These are phyloP conservation scores for Tulasnella sp. DNA, from an alignment of 768 basidiomycete species.

Conservation along the genomic window DNA sequence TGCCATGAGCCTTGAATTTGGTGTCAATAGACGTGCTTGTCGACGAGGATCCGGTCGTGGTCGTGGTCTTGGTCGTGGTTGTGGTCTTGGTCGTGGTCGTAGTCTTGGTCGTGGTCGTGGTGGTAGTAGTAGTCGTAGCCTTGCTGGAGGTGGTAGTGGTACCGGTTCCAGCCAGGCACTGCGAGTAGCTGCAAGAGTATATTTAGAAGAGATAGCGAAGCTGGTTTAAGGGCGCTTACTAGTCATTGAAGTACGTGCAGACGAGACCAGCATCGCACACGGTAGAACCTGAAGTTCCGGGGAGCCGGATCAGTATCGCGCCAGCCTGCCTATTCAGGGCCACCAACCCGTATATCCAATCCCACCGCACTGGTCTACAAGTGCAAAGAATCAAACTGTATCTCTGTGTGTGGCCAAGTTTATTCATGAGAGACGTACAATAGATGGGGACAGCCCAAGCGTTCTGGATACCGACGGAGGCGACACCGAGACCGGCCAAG, in stretches of 20 bases:
- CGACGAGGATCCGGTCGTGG: neutral
- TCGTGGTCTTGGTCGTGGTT: neutral
- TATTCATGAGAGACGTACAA: neutral
- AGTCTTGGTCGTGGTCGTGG: neutral
- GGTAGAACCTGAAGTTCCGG: neutral
- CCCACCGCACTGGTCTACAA: neutral
- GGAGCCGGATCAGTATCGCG: neutral
- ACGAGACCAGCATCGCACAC: neutral
- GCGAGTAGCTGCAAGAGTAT: neutral
- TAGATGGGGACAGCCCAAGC: neutral
- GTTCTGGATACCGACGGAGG: neutral
- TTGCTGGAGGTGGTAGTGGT: neutral
- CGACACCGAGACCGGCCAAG: neutral
- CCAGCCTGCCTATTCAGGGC: neutral
- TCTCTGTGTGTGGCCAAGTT: too few relatives aligned
- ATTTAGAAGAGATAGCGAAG: neutral
- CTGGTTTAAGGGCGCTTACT: neutral
- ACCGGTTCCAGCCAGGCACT: neutral
- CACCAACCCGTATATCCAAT: neutral
- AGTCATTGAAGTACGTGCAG: neutral
- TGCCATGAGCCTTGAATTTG: conserved; percentile 4
- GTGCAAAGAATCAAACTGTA: too few relatives aligned
- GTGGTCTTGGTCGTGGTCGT: neutral
- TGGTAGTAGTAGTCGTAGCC: neutral
- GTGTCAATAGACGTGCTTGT: neutral